Base-by-base conservation (phyloP, 805 yeast genomes). In the Phaffomyces antillensis region DNA sequence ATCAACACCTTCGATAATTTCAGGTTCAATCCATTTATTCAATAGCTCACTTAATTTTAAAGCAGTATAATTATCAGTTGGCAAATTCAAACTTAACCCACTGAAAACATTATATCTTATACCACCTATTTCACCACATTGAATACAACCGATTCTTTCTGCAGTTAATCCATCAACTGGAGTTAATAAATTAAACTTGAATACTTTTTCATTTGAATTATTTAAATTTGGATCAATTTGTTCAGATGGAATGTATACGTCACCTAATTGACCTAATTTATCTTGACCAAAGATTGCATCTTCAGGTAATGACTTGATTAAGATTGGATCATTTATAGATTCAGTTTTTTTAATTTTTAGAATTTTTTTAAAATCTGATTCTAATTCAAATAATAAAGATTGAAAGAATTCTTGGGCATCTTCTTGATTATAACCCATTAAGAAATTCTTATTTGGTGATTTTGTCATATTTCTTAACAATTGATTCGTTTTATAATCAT, bases 331-430 rank as follows among this genome's bases (percentile, higher is more conserved):
- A 8, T 32, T 40, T 16, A 18, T n/a, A 9, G 23, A 41, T 13
- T 13, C 17, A 32, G 44, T 30, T 11, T 36, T 37, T 10, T 41
- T 36, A 30, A 39, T 34, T 32, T 38, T 61, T 11, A 11, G 11
- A 51, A 48, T 52, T 59, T 61, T 61, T 65, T 69, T 62, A 61
- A 66, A 62, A 44, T 81, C 86, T 36, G 68, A 68, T 56, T 86
- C 95, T 30, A 86, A 66, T 45, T 83, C 77, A 36, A 76, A 71
- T 72, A 86, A 70, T 3, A 85, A 74, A 42, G 82, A 73, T 61
- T 90, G 97, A 67, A 90, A 90, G 58, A 90, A 90, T 62, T 90
- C 98, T 64, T 90, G 96, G 0, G 97, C 97, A 66, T 90, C 98
- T 62, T 90, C 96, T 65, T 90, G 98, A 58, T 86, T 88, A 59